Conservation (phyloP, 1,139 yeast genomes). For the Protomyces inundatus region DNA sequence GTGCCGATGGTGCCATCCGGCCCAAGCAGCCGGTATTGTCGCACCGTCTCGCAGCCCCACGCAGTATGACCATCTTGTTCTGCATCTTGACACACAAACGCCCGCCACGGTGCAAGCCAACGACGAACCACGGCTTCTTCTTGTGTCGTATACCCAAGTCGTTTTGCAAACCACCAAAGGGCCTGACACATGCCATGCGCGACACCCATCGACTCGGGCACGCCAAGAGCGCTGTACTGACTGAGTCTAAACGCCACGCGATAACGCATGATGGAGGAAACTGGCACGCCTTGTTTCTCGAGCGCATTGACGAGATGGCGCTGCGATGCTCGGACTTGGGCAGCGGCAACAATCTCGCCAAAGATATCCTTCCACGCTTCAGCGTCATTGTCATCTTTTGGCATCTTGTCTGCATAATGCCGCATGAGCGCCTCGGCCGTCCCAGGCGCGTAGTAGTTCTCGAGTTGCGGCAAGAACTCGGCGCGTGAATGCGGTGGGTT, state of each 20-base stretch:
- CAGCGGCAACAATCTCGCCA: conserved; percentile 42
- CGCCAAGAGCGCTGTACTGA: conserved; percentile 34
- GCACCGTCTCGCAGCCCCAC: conserved; percentile 37
- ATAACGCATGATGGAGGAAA: conserved; percentile 38
- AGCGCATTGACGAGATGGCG: conserved; percentile 40
- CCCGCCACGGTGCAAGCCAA: conserved; percentile 16
- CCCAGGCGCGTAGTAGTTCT: conserved; percentile 41
- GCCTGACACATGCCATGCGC: conserved; percentile 40
- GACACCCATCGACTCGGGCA: conserved; percentile 31
- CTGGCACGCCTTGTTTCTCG: conserved; percentile 36
- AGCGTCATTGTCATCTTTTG: conserved; percentile 24
- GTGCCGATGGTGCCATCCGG: conserved; percentile 36
- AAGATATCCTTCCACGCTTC: conserved; percentile 34
- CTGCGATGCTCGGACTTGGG: conserved; percentile 43
- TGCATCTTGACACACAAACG: background rate
- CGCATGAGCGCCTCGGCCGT: conserved; percentile 38
- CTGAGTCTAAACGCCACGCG: conserved; percentile 39
- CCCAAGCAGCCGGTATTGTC: conserved; percentile 35
- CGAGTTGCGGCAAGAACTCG: conserved; percentile 49
- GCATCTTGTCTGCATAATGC: conserved; percentile 35
- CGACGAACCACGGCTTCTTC: conserved; percentile 36
- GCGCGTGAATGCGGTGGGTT: conserved; percentile 56
- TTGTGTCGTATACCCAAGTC: conserved; percentile 36
- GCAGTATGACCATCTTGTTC: conserved; percentile 29
- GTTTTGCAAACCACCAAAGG: conserved; percentile 38